Evolutionary conservation across 2,329 filamentous ascomycete genomes (phyloP), one percentile per base, ranked within the genome.

Genomic region (Dendryphion nanum): DNA sequence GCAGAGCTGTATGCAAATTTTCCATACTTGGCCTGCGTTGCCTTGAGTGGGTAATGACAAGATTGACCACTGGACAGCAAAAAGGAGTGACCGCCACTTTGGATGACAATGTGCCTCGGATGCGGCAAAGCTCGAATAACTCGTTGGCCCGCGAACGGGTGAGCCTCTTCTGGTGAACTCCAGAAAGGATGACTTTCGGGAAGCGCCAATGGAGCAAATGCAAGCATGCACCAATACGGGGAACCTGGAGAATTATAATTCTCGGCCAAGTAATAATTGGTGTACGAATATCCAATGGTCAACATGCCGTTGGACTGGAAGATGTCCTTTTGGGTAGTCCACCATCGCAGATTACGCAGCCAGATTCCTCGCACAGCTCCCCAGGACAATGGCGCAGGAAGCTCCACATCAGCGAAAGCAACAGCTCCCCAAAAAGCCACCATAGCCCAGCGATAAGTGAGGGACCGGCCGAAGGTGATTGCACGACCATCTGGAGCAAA

Each of bases 391-490:
- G 86, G 85, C 6, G 73, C 73, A 0, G 85, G 85, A 4, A 89
- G 73, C 37, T 88, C 83, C 35, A 89, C 81, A 48, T 82, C 82
- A 4, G 85, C 85, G 53, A 88, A 89, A 1, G 84, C 86, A 18
- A 89, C 67, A 0, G 85, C 83, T 10, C 84, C 82, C 86, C 86
- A 90, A 67, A 90, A 90, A 0, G 81, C 85, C n/a, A 84, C 82
- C 81, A 89, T 89, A 33, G 85, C 86, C 61, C 89, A 90, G n/a
- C 86, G 79, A 61, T 91, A 91, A 5, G 84, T 86, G 34, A 90
- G 76, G 36, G 83, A 87, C 33, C 86, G 78, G 3, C 86, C 86
- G 49, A 89, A 91, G 0, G 86, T 86, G 35, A 89, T 85, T 2
- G 83, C 76, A 17, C 84, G 75, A 59, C 76, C 86, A 59, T 86